Base-by-base conservation (phyloP, 805 yeast genomes). In the Myxozyma neglecta region DNA sequence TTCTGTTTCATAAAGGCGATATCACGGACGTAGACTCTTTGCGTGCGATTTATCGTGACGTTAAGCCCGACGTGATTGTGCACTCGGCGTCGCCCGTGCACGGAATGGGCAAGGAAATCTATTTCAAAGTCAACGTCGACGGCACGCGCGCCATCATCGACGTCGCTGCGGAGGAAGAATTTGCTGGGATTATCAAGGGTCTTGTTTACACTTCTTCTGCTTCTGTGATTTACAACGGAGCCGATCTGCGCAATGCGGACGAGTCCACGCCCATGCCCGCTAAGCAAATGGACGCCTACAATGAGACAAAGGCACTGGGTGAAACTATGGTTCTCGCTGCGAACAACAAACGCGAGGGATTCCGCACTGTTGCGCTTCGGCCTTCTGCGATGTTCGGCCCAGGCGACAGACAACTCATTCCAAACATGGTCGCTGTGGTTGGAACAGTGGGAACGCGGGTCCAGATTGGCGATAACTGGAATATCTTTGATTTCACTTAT, bases 331-430 rank as follows among this genome's bases (percentile, higher is more conserved):
- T 91, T 1, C 79, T 92, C 71, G 77, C 82, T 20, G 89, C 96
- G 16, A 89, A 90, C 73, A 82, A 83, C 52, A 77, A 79, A 13
- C 79, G 78, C 1, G 35, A 45, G 5, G 58, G 55, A 2, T 82
- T 92, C 66, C 76, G 81, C 53, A 94, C 99, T 0, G 88, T 89
- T 42, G 94, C 97, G 1, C 76, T 94, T 53, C 83, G 99, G 65
- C 99, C 99, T 1, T 97, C 99, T 0, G 99, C 99, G 44, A 91
- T 94, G 52, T 94, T 94, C 77, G 99, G 63, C 5, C 99, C 98
- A 6, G 98, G 99, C 48, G 99, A 94, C 74, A 84, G 99, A 63
- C 99, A 94, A 74, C 78, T 94, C 71, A 94, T 94, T 50, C 99
- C 99, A 11, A 96, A 96, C 2, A 79, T 94, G 61, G 84, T 97